A percentile compares a stretch with the other conserved stretches of the same genome.
Conservation (phyloP, 768 basidiomycete species). For the Candolleomyces efflorescens region DNA sequence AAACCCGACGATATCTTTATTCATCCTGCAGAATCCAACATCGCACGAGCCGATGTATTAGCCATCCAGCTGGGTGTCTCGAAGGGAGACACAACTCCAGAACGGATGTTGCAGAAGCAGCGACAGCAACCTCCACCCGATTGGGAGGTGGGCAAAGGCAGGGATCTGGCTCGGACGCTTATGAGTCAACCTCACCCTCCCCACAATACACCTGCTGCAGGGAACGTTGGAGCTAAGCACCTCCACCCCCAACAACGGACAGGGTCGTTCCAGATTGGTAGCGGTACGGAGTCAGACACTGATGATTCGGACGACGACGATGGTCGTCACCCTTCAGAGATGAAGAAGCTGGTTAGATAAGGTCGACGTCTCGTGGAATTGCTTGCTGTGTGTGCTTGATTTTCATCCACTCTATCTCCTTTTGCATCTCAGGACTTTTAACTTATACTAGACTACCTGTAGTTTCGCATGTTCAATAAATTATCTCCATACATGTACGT, state of each 20-base stretch:
- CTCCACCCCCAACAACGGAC: conserved; percentile 1
- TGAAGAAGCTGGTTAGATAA: background rate
- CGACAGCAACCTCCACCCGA: conserved; percentile 15
- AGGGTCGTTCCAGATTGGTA: conserved; percentile 18
- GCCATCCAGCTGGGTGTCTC: conserved; percentile 54
- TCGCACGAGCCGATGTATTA: conserved; percentile 63
- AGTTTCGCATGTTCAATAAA: too few species aligned
- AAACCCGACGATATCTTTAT: conserved; percentile 60
- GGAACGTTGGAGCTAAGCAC: background rate
- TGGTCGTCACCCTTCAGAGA: background rate
- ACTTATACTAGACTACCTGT: too few species aligned
- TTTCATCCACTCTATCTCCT: too few species aligned
- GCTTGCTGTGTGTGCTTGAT: too few species aligned
- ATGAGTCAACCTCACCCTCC: conserved; percentile 13
- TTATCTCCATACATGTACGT: too few species aligned
- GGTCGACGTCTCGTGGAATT: background rate
- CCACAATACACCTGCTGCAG: too few species aligned
- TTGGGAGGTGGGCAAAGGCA: conserved; percentile 52
- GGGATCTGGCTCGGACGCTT: conserved; percentile 44
- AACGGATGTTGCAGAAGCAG: conserved; percentile 22
- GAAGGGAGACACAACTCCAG: conserved; percentile 9
- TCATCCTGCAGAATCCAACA: conserved; percentile 57
- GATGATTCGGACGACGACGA: background rate
- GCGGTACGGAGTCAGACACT: conserved; percentile 22
- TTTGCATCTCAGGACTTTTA: too few species aligned